phyloP scores from a whole-genome alignment of 352 stramenopile species.

The Blastocystis sp. region DNA sequence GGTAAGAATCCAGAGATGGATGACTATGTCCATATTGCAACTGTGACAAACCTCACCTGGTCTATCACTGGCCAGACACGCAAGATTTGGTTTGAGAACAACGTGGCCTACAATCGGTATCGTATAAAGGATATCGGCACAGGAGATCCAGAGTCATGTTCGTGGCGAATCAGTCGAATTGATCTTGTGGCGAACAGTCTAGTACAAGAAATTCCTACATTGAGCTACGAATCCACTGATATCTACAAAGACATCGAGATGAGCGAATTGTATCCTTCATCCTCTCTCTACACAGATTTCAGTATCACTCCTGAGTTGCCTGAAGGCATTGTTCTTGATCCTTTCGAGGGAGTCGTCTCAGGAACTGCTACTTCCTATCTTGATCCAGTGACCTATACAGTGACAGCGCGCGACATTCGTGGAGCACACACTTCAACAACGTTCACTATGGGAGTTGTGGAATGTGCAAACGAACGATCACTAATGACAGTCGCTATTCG shows the following conservation, averaged over 20 bases:
- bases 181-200: not conserved
- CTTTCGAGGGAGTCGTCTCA: not conserved
- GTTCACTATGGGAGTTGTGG: not conserved
- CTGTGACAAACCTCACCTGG: not conserved
- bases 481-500: constrained; percentile 10
- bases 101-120: constrained; percentile 29
- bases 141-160: not conserved
- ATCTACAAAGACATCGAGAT: constrained; percentile 36
- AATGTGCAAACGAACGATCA: not conserved
- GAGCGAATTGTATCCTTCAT: not conserved
- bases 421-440: not conserved
- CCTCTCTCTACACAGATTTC: not conserved
- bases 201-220: not conserved
- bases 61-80: not conserved
- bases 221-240: not conserved
- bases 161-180: not conserved
- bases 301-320: not conserved
- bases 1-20: not conserved
- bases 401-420: constrained; percentile 11
- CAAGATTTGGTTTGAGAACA: constrained; percentile 18
- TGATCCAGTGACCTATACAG: not conserved
- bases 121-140: not conserved
- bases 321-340: not conserved
- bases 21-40: not conserved
- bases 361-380: not conserved